A percentile compares a stretch with the other conserved stretches of the same genome.
Conservation (phyloP, 768 basidiomycete genomes). For the Lyophyllum decastes region DNA sequence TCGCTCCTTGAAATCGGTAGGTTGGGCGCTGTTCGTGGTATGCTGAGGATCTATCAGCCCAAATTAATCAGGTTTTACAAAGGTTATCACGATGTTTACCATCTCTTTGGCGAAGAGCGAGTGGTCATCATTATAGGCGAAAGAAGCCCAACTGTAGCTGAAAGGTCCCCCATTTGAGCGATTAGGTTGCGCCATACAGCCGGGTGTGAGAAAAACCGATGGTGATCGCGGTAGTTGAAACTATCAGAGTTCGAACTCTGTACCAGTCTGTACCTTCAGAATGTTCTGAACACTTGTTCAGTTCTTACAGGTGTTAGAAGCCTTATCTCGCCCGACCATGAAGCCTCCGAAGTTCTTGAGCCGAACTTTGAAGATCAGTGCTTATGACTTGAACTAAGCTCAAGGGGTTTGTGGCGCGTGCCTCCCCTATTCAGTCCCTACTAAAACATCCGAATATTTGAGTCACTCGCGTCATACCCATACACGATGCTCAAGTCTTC, state of each 20-base stretch:
- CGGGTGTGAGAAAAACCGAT: slow-evolving; percentile 5
- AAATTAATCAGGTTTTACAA: background rate
- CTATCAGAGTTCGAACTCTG: background rate
- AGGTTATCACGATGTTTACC: background rate
- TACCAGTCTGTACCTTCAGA: background rate
- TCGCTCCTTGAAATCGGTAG: background rate
- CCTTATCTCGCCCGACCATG: background rate
- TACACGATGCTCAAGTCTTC: background rate
- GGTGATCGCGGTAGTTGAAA: background rate
- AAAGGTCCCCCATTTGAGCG: slow-evolving; percentile 6
- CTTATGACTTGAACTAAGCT: background rate
- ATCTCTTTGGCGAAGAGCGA: background rate
- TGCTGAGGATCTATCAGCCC: background rate
- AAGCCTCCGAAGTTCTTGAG: background rate
- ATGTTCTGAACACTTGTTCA: background rate
- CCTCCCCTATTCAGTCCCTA: background rate
- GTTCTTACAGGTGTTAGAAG: background rate
- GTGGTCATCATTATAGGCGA: too few species aligned
- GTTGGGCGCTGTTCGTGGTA: background rate
- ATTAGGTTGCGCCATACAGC: slow-evolving; percentile 4
- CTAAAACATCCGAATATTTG: background rate
- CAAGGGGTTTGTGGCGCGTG: slow-evolving; percentile 10
- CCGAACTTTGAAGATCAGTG: background rate
- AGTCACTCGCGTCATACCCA: background rate
- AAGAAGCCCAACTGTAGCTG: background rate